phyloP scores from a whole-genome alignment of 345 rosid species.

The Gossypium sturtianum region DNA sequence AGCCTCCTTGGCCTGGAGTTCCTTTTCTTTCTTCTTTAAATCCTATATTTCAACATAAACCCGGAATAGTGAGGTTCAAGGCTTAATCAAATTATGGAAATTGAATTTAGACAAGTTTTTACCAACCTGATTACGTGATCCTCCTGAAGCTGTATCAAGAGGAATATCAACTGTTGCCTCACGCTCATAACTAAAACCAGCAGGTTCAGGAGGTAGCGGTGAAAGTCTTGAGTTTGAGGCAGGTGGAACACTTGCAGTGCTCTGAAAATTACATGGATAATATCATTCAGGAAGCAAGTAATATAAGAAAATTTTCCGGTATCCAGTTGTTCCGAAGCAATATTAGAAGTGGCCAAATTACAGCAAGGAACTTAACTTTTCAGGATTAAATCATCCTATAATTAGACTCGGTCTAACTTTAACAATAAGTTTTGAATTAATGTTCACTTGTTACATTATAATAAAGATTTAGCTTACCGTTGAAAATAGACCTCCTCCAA shows the following conservation, averaged over 20 bases:
- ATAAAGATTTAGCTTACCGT: constrained; percentile 30
- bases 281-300: background rate
- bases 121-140: constrained; percentile 34
- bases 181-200: constrained; percentile 60
- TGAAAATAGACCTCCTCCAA: constrained; percentile 46
- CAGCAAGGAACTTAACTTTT: background rate
- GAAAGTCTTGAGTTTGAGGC: constrained; percentile 84
- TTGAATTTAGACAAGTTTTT: constrained; percentile 7
- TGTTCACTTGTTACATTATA: background rate
- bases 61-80: constrained; percentile 15
- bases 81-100: constrained; percentile 1
- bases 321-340: background rate
- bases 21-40: constrained; percentile 80
- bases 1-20: constrained; percentile 95
- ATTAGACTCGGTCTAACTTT: background rate
- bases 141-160: constrained; percentile 49
- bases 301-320: background rate
- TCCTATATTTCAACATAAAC: constrained; percentile 38
- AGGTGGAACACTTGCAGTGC: constrained; percentile 45
- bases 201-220: constrained; percentile 92
- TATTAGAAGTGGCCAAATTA: background rate
- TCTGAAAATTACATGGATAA: constrained; percentile 33
- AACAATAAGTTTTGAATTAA: background rate
- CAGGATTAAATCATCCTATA: background rate
- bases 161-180: constrained; percentile 91